Conservation (phyloP, 495 filamentous ascomycete genomes). For the Tuber magnatum region DNA sequence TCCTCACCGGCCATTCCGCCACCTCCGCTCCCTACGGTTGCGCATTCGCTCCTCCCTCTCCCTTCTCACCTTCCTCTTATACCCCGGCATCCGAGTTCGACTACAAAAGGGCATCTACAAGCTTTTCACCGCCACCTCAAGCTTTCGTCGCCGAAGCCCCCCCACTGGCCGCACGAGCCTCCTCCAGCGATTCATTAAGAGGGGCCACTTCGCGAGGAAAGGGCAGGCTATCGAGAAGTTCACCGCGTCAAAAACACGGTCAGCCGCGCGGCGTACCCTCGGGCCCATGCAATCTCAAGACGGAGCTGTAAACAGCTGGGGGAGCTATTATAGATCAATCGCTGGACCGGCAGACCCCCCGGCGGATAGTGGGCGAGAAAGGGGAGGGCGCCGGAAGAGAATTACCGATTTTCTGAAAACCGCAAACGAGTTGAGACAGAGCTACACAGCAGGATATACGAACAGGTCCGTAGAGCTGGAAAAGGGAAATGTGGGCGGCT, state of each 20-base stretch:
- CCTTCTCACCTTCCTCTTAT: constrained; percentile 25
- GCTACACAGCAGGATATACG: constrained; percentile 57
- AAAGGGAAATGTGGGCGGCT: constrained; percentile 52
- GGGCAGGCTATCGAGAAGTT: constrained; percentile 11
- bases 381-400: constrained; percentile 60
- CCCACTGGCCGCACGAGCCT: constrained; percentile 7
- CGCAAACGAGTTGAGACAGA: constrained; percentile 83
- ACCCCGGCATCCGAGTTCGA: constrained; percentile 27
- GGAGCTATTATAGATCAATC: constrained; percentile 23
- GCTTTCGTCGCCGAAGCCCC: constrained; percentile 2
- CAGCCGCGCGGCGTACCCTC: constrained; percentile 6
- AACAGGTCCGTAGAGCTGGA: constrained; percentile 51
- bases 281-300: constrained; percentile 19
- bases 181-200: constrained; percentile 10
- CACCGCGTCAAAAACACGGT: not conserved
- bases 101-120: constrained; percentile 28
- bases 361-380: constrained; percentile 44
- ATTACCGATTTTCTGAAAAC: constrained; percentile 78
- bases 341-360: constrained; percentile 9
- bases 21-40: constrained; percentile 5
- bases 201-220: constrained; percentile 13
- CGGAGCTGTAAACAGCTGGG: constrained; percentile 17
- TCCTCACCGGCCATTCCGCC: not conserved
- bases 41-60: constrained; percentile 23
- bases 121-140: constrained; percentile 11